Conservation (phyloP, 2,329 filamentous ascomycete genomes). For the Penicillium sp. region DNA sequence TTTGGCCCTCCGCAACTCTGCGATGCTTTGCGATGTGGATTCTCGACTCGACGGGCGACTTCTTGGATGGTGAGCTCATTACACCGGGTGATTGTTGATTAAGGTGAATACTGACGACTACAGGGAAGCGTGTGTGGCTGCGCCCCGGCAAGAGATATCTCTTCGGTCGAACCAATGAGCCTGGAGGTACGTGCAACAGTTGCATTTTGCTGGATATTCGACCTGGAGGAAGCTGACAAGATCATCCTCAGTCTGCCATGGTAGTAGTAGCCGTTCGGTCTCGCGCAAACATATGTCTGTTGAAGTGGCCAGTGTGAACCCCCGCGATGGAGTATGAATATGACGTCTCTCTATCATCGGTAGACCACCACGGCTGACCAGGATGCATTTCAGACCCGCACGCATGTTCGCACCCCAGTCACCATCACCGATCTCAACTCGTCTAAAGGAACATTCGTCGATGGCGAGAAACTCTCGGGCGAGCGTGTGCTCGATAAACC, state of each 20-base stretch:
- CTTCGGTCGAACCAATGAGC: slow-evolving; percentile 74
- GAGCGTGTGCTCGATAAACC: slow-evolving; percentile 61
- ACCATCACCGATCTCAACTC: slow-evolving; percentile 79
- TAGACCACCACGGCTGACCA: neutral
- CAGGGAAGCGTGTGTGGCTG: slow-evolving; percentile 78
- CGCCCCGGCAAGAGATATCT: slow-evolving; percentile 83
- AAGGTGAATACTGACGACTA: slow-evolving; percentile 24
- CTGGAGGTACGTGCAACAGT: slow-evolving; percentile 57
- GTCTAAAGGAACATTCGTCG: slow-evolving; percentile 79
- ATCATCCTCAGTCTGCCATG: slow-evolving; percentile 64
- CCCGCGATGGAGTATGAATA: slow-evolving; percentile 67
- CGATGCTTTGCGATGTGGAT: slow-evolving; percentile 62
- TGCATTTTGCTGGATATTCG: neutral
- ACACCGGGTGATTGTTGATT: too few species aligned
- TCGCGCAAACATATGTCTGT: slow-evolving; percentile 88
- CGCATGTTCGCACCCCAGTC: slow-evolving; percentile 69
- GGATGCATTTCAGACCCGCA: slow-evolving; percentile 54
- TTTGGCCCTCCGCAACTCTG: neutral
- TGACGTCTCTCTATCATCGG: neutral
- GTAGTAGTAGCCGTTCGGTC: slow-evolving; percentile 78
- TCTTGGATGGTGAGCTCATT: slow-evolving; percentile 45
- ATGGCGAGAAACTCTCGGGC: slow-evolving; percentile 72
- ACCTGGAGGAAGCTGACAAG: slow-evolving; percentile 1
- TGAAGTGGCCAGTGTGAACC: slow-evolving; percentile 66
- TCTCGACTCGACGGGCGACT: slow-evolving; percentile 57